phyloP scores from a whole-genome alignment of 441 rosid species.

The Dalechampia spathulata region DNA sequence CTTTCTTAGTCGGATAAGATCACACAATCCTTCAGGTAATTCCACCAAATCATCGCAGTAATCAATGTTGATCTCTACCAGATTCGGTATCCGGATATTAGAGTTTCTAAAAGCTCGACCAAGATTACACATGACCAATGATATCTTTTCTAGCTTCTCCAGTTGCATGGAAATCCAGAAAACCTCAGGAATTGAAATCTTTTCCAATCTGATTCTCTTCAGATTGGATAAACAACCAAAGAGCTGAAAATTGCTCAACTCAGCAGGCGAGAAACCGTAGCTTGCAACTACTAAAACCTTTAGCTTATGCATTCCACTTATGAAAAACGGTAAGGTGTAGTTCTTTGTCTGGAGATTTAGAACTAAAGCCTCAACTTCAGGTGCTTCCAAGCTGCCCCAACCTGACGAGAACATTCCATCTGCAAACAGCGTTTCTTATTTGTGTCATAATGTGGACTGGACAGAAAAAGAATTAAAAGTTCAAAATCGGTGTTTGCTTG shows the following conservation, averaged over 20 bases:
- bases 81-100: slow-evolving; percentile 23
- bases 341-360: slow-evolving; percentile 34
- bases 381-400: slow-evolving; percentile 39
- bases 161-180: slow-evolving; percentile 9
- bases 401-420: slow-evolving; percentile 42
- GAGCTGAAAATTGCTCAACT: slow-evolving; percentile 28
- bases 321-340: slow-evolving; percentile 44
- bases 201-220: slow-evolving; percentile 55
- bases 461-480: background rate
- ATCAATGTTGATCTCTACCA: slow-evolving; percentile 52
- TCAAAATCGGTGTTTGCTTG: background rate
- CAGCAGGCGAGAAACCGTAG: slow-evolving; percentile 22
- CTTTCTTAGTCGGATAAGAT: slow-evolving; percentile 29
- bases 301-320: slow-evolving; percentile 35
- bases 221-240: slow-evolving; percentile 36
- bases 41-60: slow-evolving; percentile 50
- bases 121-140: slow-evolving; percentile 16
- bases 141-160: slow-evolving; percentile 36
- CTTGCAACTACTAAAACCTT: slow-evolving; percentile 45
- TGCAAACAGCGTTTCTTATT: slow-evolving; percentile 15
- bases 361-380: slow-evolving; percentile 44
- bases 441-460: background rate
- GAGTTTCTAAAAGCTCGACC: slow-evolving; percentile 22
- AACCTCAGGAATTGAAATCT: slow-evolving; percentile 27
- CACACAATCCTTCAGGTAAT: slow-evolving; percentile 35